Evolutionary conservation across 2,329 filamentous ascomycete genomes (phyloP).

Genomic region (Cladophialophora exuberans): DNA sequence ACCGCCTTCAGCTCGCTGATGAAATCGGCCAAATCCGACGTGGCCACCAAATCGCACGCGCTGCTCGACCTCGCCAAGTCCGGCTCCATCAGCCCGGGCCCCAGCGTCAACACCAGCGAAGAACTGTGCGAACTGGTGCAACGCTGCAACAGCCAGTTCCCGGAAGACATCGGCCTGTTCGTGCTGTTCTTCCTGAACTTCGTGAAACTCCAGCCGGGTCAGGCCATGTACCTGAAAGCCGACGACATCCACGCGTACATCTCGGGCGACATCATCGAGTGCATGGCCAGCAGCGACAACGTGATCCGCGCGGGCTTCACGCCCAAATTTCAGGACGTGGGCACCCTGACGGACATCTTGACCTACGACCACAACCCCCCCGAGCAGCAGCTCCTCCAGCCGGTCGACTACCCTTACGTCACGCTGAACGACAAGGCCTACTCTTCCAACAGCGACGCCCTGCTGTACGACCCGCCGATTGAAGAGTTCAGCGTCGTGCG

Average conservation of each 20-base stretch:
- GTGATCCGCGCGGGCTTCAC: slow-evolving; percentile 97
- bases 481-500: slow-evolving; percentile 93
- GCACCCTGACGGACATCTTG: slow-evolving; percentile 84
- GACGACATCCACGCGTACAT: slow-evolving; percentile 96
- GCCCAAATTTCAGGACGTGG: slow-evolving; percentile 96
- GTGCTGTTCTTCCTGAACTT: slow-evolving; percentile 98
- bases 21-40: slow-evolving; percentile 69
- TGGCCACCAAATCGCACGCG: slow-evolving; percentile 67
- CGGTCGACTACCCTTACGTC: slow-evolving; percentile 81
- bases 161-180: slow-evolving; percentile 87
- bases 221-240: slow-evolving; percentile 93
- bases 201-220: slow-evolving; percentile 81
- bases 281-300: slow-evolving; percentile 99
- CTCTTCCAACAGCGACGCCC: slow-evolving; percentile 70
- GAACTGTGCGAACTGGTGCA: slow-evolving; percentile 76
- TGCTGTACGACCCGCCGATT: slow-evolving; percentile 92
- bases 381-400: slow-evolving; percentile 89
- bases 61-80: slow-evolving; percentile 70
- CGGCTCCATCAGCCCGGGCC: slow-evolving; percentile 43
- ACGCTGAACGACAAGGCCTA: slow-evolving; percentile 82
- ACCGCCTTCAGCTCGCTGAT: slow-evolving; percentile 78
- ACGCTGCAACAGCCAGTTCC: slow-evolving; percentile 81
- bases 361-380: slow-evolving; percentile 97
- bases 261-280: slow-evolving; percentile 85
- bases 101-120: slow-evolving; percentile 68